These are phyloP conservation scores for Syzygium grande DNA, from an alignment of 345 rosid genomes.

Conservation along the genomic window DNA sequence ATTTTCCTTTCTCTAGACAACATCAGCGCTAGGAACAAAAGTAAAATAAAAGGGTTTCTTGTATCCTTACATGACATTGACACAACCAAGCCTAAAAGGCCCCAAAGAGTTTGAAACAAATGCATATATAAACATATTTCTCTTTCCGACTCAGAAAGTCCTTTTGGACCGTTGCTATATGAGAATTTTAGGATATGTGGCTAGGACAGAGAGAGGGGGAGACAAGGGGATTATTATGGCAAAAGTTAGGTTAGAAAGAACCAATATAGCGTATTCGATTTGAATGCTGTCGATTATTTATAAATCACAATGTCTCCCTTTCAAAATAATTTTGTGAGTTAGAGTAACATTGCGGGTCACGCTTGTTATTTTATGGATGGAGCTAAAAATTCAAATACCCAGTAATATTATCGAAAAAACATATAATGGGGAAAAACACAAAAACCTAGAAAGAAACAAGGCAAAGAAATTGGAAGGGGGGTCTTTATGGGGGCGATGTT, in stretches of 20 bases:
- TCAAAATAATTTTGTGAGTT: not conserved
- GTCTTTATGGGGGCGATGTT: conserved; percentile 8
- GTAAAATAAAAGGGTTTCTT: not conserved
- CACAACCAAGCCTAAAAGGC: not conserved
- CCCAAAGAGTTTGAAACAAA: not conserved
- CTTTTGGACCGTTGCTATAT: not conserved
- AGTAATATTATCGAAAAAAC: not conserved
- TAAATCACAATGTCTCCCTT: not conserved
- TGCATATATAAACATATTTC: not conserved
- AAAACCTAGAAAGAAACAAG: not conserved
- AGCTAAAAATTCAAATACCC: not conserved
- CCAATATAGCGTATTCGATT: not conserved
- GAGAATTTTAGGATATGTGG: not conserved
- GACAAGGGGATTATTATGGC: not conserved
- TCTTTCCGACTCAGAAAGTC: not conserved
- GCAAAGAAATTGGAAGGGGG: not conserved
- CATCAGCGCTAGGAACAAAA: not conserved
- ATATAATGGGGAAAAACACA: not conserved
- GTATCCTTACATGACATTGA: not conserved
- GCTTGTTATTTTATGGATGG: not conserved
- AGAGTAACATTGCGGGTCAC: not conserved
- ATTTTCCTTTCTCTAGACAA: not conserved
- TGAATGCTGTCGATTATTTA: not conserved
- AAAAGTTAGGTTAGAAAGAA: not conserved
- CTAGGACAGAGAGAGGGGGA: not conserved